Percentiles rank a stretch among this genome's conserved stretches.
Evolutionary conservation across 2,329 filamentous ascomycete genomes (phyloP).

Genomic region (Hymenoscyphus albidus): DNA sequence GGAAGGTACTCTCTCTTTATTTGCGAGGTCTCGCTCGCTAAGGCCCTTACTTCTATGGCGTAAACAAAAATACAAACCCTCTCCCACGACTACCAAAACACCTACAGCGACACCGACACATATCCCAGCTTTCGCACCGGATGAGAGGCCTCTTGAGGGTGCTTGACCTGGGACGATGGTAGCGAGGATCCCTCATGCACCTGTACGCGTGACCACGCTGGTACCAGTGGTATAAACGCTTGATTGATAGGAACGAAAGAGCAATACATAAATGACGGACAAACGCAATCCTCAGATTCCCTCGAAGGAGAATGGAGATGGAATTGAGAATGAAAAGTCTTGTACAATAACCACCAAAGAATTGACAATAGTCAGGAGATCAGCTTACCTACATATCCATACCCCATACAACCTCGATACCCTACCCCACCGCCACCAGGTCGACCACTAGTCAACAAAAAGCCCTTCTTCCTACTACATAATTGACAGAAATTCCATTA

Average conservation of each 20-base stretch:
- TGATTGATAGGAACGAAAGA: background rate
- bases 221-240: constrained; percentile 25
- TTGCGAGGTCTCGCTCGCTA: too few relatives aligned
- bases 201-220: constrained; percentile 31
- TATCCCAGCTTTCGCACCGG: constrained; percentile 54
- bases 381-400: too few relatives aligned
- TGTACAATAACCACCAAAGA: background rate
- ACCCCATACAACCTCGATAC: too few relatives aligned
- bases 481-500: too few relatives aligned
- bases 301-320: too few relatives aligned
- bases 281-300: too few relatives aligned
- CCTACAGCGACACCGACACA: constrained; percentile 49
- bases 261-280: background rate
- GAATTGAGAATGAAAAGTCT: background rate
- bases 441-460: too few relatives aligned
- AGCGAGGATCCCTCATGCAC: constrained; percentile 34
- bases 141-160: too few relatives aligned
- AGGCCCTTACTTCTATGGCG: constrained; percentile 34
- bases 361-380: too few relatives aligned
- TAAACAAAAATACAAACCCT: constrained; percentile 46
- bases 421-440: too few relatives aligned
- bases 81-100: constrained; percentile 41
- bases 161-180: constrained; percentile 25
- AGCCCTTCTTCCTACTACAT: too few relatives aligned
- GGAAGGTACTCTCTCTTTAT: too few relatives aligned